Percentiles rank a stretch among this genome's conserved stretches.
These are phyloP conservation scores for Phytophthora pini DNA, from an alignment of 352 stramenopile species.

Conservation along the genomic window DNA sequence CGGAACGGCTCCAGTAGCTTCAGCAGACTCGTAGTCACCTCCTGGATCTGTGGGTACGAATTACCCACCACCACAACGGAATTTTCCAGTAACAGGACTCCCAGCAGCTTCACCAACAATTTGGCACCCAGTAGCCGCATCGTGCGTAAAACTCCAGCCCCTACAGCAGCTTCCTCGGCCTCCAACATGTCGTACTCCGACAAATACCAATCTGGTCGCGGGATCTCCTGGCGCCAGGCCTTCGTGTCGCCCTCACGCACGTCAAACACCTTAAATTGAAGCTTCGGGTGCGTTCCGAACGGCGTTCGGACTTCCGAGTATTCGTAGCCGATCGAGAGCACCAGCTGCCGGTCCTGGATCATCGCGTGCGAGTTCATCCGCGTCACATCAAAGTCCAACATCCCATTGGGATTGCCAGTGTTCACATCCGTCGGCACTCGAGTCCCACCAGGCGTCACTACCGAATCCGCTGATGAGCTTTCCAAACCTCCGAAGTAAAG, in stretches of 20 bases:
- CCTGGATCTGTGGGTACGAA: constrained; percentile 79
- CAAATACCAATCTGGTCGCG: constrained; percentile 78
- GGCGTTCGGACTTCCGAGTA: constrained; percentile 31
- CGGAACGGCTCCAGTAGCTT: constrained; percentile 80
- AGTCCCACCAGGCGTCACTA: constrained; percentile 35
- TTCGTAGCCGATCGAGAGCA: constrained; percentile 74
- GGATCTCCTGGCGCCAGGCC: constrained; percentile 71
- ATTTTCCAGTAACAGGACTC: constrained; percentile 74
- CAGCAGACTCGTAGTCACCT: constrained; percentile 72
- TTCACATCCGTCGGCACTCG: constrained; percentile 23
- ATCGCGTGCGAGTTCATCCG: constrained; percentile 80
- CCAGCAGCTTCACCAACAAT: constrained; percentile 73
- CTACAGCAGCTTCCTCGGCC: constrained; percentile 44
- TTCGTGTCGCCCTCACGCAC: constrained; percentile 61
- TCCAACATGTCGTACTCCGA: constrained; percentile 66
- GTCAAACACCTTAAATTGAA: constrained; percentile 74
- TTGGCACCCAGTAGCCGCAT: constrained; percentile 75
- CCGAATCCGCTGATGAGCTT: constrained; percentile 29
- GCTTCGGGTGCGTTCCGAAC: constrained; percentile 39
- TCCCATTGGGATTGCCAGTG: constrained; percentile 46
- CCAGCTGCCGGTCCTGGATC: constrained; percentile 69
- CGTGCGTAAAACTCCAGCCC: constrained; percentile 54
- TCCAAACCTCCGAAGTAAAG: constrained; percentile 51
- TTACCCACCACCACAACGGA: constrained; percentile 76
- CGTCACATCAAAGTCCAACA: constrained; percentile 80